Percentiles rank a stretch among this genome's conserved stretches.
phyloP scores from a whole-genome alignment of 2,329 filamentous ascomycete genomes.

The Purpureocillium takamizusanense region DNA sequence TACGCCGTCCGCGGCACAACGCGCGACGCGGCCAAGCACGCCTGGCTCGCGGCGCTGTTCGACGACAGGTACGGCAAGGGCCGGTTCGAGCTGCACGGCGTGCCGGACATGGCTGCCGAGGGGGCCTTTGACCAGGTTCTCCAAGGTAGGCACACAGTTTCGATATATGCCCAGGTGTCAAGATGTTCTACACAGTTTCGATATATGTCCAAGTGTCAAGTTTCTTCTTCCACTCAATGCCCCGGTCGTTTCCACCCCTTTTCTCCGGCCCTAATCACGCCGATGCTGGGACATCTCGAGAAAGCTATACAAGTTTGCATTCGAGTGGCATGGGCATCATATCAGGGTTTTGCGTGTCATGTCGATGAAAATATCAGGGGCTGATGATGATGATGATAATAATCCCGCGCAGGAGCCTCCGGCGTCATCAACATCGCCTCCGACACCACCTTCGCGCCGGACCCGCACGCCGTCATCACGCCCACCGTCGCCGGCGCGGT shows the following conservation, averaged over 20 bases:
- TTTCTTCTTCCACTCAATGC: no score
- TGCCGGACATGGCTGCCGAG: constrained; percentile 19
- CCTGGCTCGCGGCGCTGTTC: constrained; percentile 16
- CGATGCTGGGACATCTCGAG: no score
- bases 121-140: constrained; percentile 8
- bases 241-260: no score
- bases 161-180: no score
- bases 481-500: constrained; percentile 14
- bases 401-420: not conserved
- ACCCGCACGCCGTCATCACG: constrained; percentile 26
- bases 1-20: constrained; percentile 31
- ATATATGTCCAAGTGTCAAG: no score
- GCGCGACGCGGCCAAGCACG: constrained; percentile 7
- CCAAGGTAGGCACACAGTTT: constrained; percentile 7
- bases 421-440: constrained; percentile 15
- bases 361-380: no score
- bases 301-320: no score
- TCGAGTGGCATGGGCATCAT: no score
- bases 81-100: constrained; percentile 18
- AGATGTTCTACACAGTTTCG: not conserved
- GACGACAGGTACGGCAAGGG: constrained; percentile 18
- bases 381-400: no score
- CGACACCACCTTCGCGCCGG: constrained; percentile 17
- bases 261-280: no score
- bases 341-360: no score